Evolutionary conservation across 2,329 filamentous ascomycete genomes (phyloP).

Genomic region (Phymatotrichopsis omnivora): DNA sequence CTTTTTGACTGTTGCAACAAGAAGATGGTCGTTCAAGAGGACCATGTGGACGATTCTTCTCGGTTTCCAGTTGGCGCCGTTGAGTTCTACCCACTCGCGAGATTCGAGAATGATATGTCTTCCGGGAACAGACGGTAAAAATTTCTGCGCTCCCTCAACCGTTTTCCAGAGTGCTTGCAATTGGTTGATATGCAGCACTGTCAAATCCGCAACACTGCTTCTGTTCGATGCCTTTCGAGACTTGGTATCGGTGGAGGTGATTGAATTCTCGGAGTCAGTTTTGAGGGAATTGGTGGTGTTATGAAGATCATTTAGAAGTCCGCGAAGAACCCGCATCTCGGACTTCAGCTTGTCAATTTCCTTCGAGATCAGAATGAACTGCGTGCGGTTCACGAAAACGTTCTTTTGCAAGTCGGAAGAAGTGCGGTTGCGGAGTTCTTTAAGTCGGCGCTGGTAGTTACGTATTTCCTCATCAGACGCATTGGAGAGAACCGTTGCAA

Average conservation of each 20-base stretch:
- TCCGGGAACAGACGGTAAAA: conserved; percentile 79
- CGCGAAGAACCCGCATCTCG: conserved; percentile 84
- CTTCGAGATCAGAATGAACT: conserved; percentile 99
- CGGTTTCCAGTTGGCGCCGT: conserved; percentile 95
- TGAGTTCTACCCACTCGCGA: conserved; percentile 86
- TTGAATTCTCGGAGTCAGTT: conserved; percentile 41
- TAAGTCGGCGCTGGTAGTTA: conserved; percentile 66
- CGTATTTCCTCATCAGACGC: conserved; percentile 80
- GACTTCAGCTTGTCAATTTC: conserved; percentile 95
- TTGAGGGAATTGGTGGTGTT: conserved; percentile 59
- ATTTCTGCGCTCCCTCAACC: conserved; percentile 97
- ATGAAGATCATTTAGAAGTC: conserved; percentile 87
- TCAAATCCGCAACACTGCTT: conserved; percentile 71
- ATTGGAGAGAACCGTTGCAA: conserved; percentile 63
- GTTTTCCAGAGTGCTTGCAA: conserved; percentile 83
- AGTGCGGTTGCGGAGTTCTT: conserved; percentile 66
- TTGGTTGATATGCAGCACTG: conserved; percentile 58
- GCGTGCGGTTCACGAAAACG: conserved; percentile 91
- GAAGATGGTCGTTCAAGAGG: conserved; percentile 83
- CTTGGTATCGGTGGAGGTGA: conserved; percentile 40
- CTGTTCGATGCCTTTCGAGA: conserved; percentile 61
- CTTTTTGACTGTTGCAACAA: conserved; percentile 87
- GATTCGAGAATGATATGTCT: conserved; percentile 91
- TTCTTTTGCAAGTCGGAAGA: conserved; percentile 83
- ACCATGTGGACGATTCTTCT: conserved; percentile 82